Evolutionary conservation across 495 filamentous ascomycete genomes (phyloP), one percentile per base, ranked within the genome.

Genomic region (Astrocystis sublimbata): DNA sequence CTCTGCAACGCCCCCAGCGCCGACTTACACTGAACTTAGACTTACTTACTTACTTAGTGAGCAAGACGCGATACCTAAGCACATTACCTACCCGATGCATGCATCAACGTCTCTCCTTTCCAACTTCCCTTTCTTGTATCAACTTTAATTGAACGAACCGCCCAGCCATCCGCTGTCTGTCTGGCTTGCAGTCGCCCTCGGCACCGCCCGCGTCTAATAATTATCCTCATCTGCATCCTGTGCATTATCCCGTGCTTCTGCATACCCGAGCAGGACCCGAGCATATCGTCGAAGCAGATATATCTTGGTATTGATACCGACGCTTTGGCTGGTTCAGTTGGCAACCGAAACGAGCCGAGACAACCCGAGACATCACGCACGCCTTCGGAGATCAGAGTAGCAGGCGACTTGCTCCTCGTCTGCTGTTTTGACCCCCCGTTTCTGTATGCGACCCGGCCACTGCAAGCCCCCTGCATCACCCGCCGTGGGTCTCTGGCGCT

Each of bases 391-490:
- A 67, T 65, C 65, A 53, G 75, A 79, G 81, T 74, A 73, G 79
- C 80, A 81, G 82, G 76, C 81, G 81, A 81, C 69, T 66, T 65
- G 61, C 65, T 63, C 67, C 67, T 81, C 80, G 81, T 83, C 82
- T 83, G 82, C 78, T 68, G 77, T 62, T 62, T 62, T 82, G 81
- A 74, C 81, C 80, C 81, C 80, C 81, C 76, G 68, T 73, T 65
- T 71, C 72, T 75, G 82, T 82, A 75, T 58, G 70, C 62, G 57
- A n/a, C n/a, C n/a, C 60, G 10, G 43, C 36, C 58, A 15, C 40
- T 41, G 51, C 38, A n/a, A 56, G 10, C 21, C 54, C 38, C 43
- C 28, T 26, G 24, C 46, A 43, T 58, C 53, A 30, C 45, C 43
- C 36, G 53, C 31, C 53, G 9, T 23, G 17, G 0, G 17, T n/a